Base-by-base conservation (phyloP, 164 flowering plant genomes). In the Echeveria elegans region DNA sequence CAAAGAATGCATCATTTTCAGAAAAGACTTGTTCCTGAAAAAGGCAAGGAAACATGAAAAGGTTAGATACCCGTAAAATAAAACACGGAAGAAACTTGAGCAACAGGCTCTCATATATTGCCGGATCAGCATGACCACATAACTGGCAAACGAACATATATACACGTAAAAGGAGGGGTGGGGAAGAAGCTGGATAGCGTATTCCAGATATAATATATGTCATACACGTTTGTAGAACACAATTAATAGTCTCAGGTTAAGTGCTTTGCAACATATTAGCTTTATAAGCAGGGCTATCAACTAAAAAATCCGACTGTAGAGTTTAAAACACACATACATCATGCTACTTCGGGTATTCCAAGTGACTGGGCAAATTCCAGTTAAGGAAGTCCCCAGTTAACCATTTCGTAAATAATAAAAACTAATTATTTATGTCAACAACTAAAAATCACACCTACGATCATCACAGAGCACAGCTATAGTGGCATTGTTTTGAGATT, bases 1-100 rank as follows among this genome's bases (percentile, higher is more conserved):
- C 95, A 75, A 88, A 93, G 72, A 93, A 93, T 43, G 98, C 97
- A 82, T 90, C 98, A 77, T 81, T 88, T 14, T 90, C 97, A 21
- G 98, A 90, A 69, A 93, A 93, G 15, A 81, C 77, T 77, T 93
- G 98, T 63, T 86, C 97, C 97, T 93, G 89, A 71, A 75, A 72
- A 70, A 63, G 71, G 71, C 0, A 69, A 59, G 12, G 19, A 18
- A 26, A 18, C 18, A 48, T 8, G 0, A 23, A 47, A 29, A 1
- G 5, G 24, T 48, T 4, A 48, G 24, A 56, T 48, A 48, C 19
- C 53, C 53, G 9, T 18, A 3, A 23, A 48, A 48, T 48, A 48
- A 19, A 16, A 18, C 19, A 6, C 23, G 4, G 53, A 48, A 5
- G 23, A 48, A 48, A 48, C 23, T 48, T 48, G 53, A 48, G 53